Evolutionary conservation across 257 asterid genomes (phyloP).

Genomic region (Nicotiana tomentosiformis): DNA sequence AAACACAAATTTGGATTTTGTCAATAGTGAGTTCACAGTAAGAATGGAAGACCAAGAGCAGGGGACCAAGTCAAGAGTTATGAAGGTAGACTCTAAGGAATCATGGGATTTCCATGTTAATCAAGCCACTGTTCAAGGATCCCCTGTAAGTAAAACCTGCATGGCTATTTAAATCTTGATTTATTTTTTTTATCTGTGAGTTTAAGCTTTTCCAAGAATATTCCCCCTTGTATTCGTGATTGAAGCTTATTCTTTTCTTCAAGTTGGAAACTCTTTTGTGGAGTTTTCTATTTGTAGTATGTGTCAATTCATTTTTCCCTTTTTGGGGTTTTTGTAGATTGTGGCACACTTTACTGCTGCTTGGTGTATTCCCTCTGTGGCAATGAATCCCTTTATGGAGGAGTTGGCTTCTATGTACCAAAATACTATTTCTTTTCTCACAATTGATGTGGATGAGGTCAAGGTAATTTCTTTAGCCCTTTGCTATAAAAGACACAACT

Average conservation of each 20-base stretch:
- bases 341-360: constrained; percentile 35
- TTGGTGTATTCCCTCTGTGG: constrained; percentile 43
- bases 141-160: constrained; percentile 30
- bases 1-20: background rate
- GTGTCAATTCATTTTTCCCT: background rate
- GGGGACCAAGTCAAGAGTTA: constrained; percentile 19
- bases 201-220: background rate
- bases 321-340: constrained; percentile 8
- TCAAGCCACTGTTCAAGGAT: constrained; percentile 31
- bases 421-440: constrained; percentile 17
- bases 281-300: background rate
- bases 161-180: background rate
- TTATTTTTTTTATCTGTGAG: background rate
- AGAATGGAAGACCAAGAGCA: constrained; percentile 29
- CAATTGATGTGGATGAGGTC: constrained; percentile 36
- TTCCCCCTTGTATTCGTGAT: background rate
- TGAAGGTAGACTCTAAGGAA: constrained; percentile 27
- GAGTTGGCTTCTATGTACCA: constrained; percentile 25
- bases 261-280: background rate
- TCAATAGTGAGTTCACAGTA: background rate
- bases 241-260: background rate
- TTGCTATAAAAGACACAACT: background rate
- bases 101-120: constrained; percentile 41
- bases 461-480: constrained; percentile 16
- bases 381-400: constrained; percentile 28